phyloP scores from a whole-genome alignment of 208 protist genomes.

The Trypanosoma cruzi region DNA sequence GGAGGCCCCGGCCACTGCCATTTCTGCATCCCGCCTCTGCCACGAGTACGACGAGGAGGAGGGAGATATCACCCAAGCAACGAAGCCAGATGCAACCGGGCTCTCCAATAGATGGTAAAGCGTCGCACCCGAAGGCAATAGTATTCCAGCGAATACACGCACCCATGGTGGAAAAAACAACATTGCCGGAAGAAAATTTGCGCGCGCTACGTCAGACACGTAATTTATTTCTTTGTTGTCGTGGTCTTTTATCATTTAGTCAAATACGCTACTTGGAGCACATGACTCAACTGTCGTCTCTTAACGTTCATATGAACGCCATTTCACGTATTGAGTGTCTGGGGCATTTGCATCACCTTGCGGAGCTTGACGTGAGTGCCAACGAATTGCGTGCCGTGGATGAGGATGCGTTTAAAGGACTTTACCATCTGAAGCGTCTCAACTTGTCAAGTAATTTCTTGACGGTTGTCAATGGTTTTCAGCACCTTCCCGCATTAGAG shows the following conservation, averaged over 20 bases:
- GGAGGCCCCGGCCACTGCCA: conserved; percentile 11
- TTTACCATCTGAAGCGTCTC: conserved; percentile 49
- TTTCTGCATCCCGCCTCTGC: neutral
- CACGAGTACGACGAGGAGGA: conserved; percentile 1
- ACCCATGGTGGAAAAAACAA: conserved; percentile 4
- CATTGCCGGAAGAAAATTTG: conserved; percentile 31
- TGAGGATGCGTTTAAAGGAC: conserved; percentile 44
- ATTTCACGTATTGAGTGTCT: conserved; percentile 48
- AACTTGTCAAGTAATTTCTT: conserved; percentile 83
- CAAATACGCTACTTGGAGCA: conserved; percentile 63
- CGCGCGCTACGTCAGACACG: conserved; percentile 41
- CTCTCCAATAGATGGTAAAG: conserved; percentile 2
- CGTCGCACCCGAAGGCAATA: conserved; percentile 6
- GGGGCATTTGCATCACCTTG: conserved; percentile 46
- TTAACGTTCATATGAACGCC: conserved; percentile 85
- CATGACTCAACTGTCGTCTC: conserved; percentile 53
- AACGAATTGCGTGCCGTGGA: conserved; percentile 64
- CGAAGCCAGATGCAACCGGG: neutral
- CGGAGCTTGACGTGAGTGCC: conserved; percentile 77
- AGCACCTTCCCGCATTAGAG: conserved; percentile 37
- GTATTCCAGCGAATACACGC: conserved; percentile 10
- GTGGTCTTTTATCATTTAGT: conserved; percentile 56
- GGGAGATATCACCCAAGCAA: conserved; percentile 6
- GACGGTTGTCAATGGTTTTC: conserved; percentile 33
- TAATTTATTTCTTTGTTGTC: conserved; percentile 69